Evolutionary conservation across 345 rosid species (phyloP), one percentile per base, ranked within the genome.

Genomic region (Citrus inodora): DNA sequence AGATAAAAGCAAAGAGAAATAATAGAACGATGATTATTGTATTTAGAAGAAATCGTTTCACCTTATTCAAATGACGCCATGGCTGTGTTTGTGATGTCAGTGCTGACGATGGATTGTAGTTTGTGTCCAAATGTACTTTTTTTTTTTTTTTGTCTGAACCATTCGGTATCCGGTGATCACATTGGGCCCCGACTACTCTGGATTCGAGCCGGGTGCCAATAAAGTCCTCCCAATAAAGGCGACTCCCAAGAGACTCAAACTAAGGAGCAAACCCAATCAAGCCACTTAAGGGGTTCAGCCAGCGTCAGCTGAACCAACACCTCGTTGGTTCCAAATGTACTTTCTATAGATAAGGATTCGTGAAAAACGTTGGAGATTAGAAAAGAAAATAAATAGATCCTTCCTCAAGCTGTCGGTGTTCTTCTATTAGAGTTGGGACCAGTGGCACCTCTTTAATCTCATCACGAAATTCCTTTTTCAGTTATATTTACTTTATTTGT

Each of bases 1-100:
- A 86, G 64, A 86, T 81, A 77, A 32, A 72, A 83, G 66, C 48
- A 70, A 85, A 84, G 80, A 77, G 85, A 77, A 58, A 81, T 71
- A 71, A 64, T 32, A 62, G 38, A 78, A 46, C 6, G 13, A 27
- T 30, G 67, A 46, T 13, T 46, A 46, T 40, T 70, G 61, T 28
- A 70, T 70, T 30, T 28, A 51, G 74, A 7, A 21, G 46, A 28
- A 42, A 75, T 48, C 48, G 51, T 11, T 46, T 70, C 67, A n/a
- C 40, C 61, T 73, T 46, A 79, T 79, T 75, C 42, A 58, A 48
- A 46, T 73, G 81, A 65, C 6, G 67, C 74, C 51, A 14, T 59
- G 65, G 56, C 67, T 24, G 33, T 24, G 67, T n/a, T 60, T 59
- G 17, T 35, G 40, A 56, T 40, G 73, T 37, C 51, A 35, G 27